Evolutionary conservation across 2,329 filamentous ascomycete genomes (phyloP), one percentile per base, ranked within the genome.

Genomic region (Penicillium sp.): DNA sequence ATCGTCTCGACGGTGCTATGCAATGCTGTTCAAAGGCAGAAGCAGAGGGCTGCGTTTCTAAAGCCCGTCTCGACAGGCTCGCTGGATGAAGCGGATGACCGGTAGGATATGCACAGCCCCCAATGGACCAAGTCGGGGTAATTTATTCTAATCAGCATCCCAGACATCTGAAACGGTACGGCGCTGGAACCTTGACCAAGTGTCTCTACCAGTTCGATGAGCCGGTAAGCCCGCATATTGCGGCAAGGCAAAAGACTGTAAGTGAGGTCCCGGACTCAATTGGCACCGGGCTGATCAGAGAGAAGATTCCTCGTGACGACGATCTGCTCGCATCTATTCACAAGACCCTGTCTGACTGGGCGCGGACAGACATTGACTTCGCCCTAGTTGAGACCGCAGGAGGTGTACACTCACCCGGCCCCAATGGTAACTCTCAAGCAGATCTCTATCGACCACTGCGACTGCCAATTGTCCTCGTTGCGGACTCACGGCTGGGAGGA

Each of bases 61-160:
- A 96, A 96, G 73, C 91, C 91, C 0, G 87, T 96, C 2, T 94
- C 90, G 2, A 95, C 91, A 0, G 92, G 91, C 0, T 82, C 88
- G 7, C 70, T 78, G 10, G 77, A 85, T 27, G 89, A 93, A 56
- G 87, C 88, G 16, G 91, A 95, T 76, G 85, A 89, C 71, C 75
- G 80, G 88, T 91, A 79, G 52, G 67, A 59, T 24, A 35, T 14
- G 5, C 9, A 10, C 13, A 11, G n/a, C 4, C 11, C 2, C 24
- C 4, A 19, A 19, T 24, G 1, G 35, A 10, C 35, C 18, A 11
- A n/a, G n/a, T 9, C 14, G 14, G 22, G 27, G 22, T 33, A 39
- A 41, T 14, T 18, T n/a, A 3, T 43, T n/a, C 39, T 55, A 6
- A 55, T 46, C 46, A 53, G 51, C 49, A 1, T 37, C 24, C 37